phyloP scores from a whole-genome alignment of 352 stramenopile species.

The Phytopythium vexans region DNA sequence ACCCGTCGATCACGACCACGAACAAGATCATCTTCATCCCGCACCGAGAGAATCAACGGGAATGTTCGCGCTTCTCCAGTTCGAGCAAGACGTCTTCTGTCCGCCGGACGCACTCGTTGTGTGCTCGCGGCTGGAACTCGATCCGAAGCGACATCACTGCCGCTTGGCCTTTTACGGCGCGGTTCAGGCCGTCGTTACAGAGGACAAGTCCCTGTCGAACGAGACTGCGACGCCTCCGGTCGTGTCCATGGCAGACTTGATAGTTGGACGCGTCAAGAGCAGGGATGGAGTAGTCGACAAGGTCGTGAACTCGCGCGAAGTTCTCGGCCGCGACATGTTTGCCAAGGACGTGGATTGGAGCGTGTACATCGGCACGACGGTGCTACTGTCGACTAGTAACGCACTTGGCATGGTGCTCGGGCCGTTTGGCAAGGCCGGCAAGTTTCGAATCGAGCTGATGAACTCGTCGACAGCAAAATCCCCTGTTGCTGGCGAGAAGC shows the following conservation, averaged over 20 bases:
- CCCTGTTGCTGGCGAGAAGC: slow-evolving; percentile 31
- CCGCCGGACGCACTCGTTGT: slow-evolving; percentile 50
- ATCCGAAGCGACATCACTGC: slow-evolving; percentile 56
- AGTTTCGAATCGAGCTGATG: slow-evolving; percentile 52
- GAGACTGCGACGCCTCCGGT: slow-evolving; percentile 6
- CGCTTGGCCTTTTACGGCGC: slow-evolving; percentile 71
- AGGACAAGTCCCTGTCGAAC: background rate
- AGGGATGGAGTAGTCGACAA: slow-evolving; percentile 65
- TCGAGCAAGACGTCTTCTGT: slow-evolving; percentile 65
- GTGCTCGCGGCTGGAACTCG: slow-evolving; percentile 70
- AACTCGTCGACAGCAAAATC: background rate
- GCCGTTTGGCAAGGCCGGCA: slow-evolving; percentile 82
- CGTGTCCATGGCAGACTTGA: slow-evolving; percentile 19
- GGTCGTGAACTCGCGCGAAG: slow-evolving; percentile 15
- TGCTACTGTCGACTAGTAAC: slow-evolving; percentile 42
- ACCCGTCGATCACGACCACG: background rate
- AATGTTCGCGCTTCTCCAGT: slow-evolving; percentile 64
- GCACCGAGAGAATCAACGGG: background rate
- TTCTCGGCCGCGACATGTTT: slow-evolving; percentile 77
- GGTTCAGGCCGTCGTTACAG: slow-evolving; percentile 37
- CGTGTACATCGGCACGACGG: slow-evolving; percentile 43
- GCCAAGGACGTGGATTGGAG: slow-evolving; percentile 69
- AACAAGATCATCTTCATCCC: background rate
- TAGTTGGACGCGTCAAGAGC: slow-evolving; percentile 64
- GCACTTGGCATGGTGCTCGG: slow-evolving; percentile 50